Evolutionary conservation across 805 yeast genomes (phyloP).

Genomic region (Kuraishia hungarica): DNA sequence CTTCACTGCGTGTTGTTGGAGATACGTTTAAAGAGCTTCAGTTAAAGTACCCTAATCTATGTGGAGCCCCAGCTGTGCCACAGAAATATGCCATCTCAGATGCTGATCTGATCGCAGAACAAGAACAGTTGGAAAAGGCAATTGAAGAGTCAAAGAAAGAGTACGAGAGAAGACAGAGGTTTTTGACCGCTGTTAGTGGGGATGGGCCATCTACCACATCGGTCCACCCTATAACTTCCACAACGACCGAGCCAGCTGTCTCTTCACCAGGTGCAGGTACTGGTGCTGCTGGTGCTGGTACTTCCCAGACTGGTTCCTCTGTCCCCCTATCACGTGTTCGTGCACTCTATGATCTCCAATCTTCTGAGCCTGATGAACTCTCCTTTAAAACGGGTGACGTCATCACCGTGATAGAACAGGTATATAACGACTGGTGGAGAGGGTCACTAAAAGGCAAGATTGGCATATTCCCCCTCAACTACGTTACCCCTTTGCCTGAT

Average conservation of each 20-base stretch:
- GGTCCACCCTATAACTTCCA: constrained; percentile 7
- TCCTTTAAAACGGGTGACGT: constrained; percentile 83
- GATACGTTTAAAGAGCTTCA: constrained; percentile 48
- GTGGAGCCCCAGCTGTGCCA: constrained; percentile 45
- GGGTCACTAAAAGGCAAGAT: constrained; percentile 74
- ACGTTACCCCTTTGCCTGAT: constrained; percentile 71
- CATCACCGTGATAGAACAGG: constrained; percentile 79
- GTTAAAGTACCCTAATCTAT: constrained; percentile 28
- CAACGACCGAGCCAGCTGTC: constrained; percentile 8
- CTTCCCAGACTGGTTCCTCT: background rate
- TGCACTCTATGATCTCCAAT: constrained; percentile 75
- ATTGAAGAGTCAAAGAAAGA: constrained; percentile 67
- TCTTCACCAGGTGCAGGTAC: constrained; percentile 11
- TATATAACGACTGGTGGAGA: constrained; percentile 92
- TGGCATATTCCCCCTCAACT: constrained; percentile 90
- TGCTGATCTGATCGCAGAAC: constrained; percentile 50
- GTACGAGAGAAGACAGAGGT: constrained; percentile 24
- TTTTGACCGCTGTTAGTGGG: background rate
- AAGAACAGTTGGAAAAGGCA: constrained; percentile 71
- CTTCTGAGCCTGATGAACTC: constrained; percentile 80
- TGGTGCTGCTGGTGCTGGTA: constrained; percentile 8
- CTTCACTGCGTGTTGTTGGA: constrained; percentile 62
- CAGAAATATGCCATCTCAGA: constrained; percentile 40
- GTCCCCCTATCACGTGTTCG: constrained; percentile 46
- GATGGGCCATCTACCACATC: constrained; percentile 5